Conservation (phyloP, 371 early-diverging fungal species). For the Saksenaea oblongispora region DNA sequence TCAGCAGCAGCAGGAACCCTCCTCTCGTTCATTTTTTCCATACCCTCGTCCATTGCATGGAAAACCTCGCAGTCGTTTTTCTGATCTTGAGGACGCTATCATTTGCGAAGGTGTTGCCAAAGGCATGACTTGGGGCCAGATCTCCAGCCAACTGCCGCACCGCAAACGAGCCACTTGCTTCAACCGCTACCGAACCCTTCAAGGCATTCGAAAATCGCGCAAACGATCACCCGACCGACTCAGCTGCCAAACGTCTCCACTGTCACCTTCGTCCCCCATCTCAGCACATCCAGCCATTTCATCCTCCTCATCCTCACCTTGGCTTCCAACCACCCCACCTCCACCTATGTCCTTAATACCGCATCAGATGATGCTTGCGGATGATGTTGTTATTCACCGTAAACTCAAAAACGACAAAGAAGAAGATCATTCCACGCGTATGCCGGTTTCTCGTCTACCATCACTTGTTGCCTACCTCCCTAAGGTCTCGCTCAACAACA, state of each 20-base stretch:
- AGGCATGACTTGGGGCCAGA: constrained; percentile 50
- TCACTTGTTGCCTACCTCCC: constrained; percentile 3
- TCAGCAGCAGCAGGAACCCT: not conserved
- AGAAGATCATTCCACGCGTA: not conserved
- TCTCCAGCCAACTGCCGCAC: constrained; percentile 40
- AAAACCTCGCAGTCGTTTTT: constrained; percentile 49
- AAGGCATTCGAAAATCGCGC: constrained; percentile 52
- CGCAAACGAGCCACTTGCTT: constrained; percentile 55
- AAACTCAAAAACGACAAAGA: not conserved
- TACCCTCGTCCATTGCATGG: constrained; percentile 13
- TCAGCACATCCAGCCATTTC: constrained; percentile 15
- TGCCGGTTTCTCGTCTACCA: constrained; percentile 3
- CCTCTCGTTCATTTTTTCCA: not conserved
- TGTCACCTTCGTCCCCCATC: constrained; percentile 11
- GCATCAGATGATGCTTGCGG: not conserved
- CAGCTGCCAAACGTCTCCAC: not conserved
- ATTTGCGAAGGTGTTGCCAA: constrained; percentile 49
- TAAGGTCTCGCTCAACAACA: not conserved
- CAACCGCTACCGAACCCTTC: constrained; percentile 46
- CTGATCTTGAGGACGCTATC: constrained; percentile 43
- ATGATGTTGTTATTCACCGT: not conserved
- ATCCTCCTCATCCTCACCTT: constrained; percentile 16
- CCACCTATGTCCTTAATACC: constrained; percentile 1
- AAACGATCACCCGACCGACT: constrained; percentile 12
- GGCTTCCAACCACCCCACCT: constrained; percentile 12